These are phyloP conservation scores for Lactarius pseudohatsudake DNA, from an alignment of 768 basidiomycete species.

Conservation along the genomic window DNA sequence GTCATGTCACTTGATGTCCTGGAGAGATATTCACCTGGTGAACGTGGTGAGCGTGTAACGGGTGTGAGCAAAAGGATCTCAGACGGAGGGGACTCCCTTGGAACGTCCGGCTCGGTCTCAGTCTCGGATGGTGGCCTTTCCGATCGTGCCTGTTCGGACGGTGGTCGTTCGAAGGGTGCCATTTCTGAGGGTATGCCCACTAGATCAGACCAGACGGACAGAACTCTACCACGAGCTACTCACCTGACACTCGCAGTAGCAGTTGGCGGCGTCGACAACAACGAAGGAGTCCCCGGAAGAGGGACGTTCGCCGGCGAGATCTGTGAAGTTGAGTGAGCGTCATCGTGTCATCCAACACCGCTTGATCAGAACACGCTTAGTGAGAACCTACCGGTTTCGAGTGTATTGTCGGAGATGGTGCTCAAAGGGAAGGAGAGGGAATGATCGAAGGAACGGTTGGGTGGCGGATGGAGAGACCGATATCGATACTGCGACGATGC, in stretches of 20 bases:
- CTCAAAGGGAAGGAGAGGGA: too few relatives aligned
- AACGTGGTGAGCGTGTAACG: too few relatives aligned
- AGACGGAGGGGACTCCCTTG: too few relatives aligned
- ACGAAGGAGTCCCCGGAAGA: constrained; percentile 38
- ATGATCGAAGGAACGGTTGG: too few relatives aligned
- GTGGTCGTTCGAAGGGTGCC: neutral
- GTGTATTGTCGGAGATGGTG: too few relatives aligned
- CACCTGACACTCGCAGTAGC: constrained; percentile 49
- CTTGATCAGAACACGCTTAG: neutral
- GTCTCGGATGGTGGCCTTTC: neutral
- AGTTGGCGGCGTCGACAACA: constrained; percentile 40
- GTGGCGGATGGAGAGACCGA: too few relatives aligned
- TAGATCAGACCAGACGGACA: constrained; percentile 33
- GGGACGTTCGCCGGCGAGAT: constrained; percentile 36
- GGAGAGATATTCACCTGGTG: too few relatives aligned
- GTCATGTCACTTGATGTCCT: too few relatives aligned
- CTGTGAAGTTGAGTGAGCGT: constrained; percentile 30
- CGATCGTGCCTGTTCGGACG: neutral
- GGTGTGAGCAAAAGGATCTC: too few relatives aligned
- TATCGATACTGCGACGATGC: too few relatives aligned
- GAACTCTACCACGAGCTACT: constrained; percentile 40
- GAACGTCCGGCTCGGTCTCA: too few relatives aligned
- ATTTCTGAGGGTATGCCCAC: constrained; percentile 39
- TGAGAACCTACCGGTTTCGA: too few relatives aligned
- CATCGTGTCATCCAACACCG: constrained; percentile 13